Evolutionary conservation across 1,284 basidiomycete species (phyloP).

Genomic region (Abortiporus biennis): DNA sequence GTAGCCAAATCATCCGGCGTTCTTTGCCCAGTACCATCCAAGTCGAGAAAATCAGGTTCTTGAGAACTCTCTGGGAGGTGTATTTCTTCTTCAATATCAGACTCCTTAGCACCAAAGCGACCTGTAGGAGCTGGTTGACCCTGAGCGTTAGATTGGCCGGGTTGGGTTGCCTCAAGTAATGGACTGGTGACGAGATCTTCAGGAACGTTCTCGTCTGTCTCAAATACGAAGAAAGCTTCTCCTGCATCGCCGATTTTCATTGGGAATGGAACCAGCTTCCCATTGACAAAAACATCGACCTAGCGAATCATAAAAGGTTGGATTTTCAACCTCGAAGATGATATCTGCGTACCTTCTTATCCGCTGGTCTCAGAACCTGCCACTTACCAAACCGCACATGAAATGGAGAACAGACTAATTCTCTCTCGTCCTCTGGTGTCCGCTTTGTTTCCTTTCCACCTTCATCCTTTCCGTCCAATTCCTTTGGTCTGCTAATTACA

Average conservation of each 20-base stretch:
- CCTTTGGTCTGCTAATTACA: conserved; percentile 69
- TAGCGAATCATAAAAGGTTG: conserved; percentile 21
- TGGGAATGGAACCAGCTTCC: conserved; percentile 78
- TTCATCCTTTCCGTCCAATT: conserved; percentile 10
- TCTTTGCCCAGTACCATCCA: conserved; percentile 36
- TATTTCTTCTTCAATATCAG: conserved; percentile 13
- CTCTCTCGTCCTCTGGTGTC: conserved; percentile 57
- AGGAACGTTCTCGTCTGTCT: conserved; percentile 93
- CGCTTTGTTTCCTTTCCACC: conserved; percentile 5
- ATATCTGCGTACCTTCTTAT: conserved; percentile 72
- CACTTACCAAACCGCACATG: conserved; percentile 99
- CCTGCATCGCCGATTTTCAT: conserved; percentile 99
- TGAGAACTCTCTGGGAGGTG: conserved; percentile 21
- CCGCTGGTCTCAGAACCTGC: conserved; percentile 89
- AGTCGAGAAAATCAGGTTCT: conserved; percentile 64
- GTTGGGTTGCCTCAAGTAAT: conserved; percentile 62
- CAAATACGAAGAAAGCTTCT: conserved; percentile 98
- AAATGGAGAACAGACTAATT: conserved; percentile 91
- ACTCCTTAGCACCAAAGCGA: conserved; percentile 38
- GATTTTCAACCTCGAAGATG: not conserved
- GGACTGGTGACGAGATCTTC: conserved; percentile 94
- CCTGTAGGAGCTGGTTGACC: conserved; percentile 22
- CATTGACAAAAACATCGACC: conserved; percentile 84
- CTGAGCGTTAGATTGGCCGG: conserved; percentile 28
- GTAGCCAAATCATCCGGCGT: conserved; percentile 2